Base-by-base conservation (phyloP, 768 basidiomycete genomes). In the Lactarius quietus region DNA sequence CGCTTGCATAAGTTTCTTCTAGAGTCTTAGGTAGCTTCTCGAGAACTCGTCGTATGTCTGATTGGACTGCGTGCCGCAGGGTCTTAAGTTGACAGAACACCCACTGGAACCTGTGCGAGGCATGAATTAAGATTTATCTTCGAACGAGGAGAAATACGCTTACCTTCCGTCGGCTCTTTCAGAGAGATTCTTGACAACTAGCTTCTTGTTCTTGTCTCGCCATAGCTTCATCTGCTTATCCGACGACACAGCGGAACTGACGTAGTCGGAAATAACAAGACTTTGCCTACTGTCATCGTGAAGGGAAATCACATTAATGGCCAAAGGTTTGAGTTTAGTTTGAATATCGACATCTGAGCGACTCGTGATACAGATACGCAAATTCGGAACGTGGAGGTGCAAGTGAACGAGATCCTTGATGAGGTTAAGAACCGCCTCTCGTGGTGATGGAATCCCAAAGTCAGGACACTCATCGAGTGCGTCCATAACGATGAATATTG, bases 101-200 rank as follows among this genome's bases (percentile, higher is more conserved):
- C 20, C 41, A 43, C 10, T n/a, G 41, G 1, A 43, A 43, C 41
- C 41, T 43, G 41, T n/a, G 14, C 8, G 41, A 43, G 7, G 9
- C 41, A n/a, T 10, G 41, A 9, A 0, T 0, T 7, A 8, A 10
- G 8, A 43, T 0, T n/a, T 10, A 43, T 43, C 20, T 1, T n/a
- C 0, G 9, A n/a, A 8, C 3, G 1, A 43, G 8, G 6, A 7
- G 7, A n/a, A n/a, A n/a, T 3, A n/a, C 3, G 8, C 41, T 9
- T n/a, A 43, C 41, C 20, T 43, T n/a, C 41, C 41, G 8, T 43
- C 41, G 8, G 41, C 41, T 43, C 41, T n/a, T 9, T 43, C 20
- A n/a, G 41, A 43, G 20, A 43, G 41, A 7, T n/a, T 7, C 8
- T 43, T 18, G 8, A n/a, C 41, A 43, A n/a, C 41, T 3, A 43